A percentile compares a stretch with the other conserved stretches of the same genome.
phyloP scores from a whole-genome alignment of 768 basidiomycete genomes.

The Rhizopogon vulgaris region DNA sequence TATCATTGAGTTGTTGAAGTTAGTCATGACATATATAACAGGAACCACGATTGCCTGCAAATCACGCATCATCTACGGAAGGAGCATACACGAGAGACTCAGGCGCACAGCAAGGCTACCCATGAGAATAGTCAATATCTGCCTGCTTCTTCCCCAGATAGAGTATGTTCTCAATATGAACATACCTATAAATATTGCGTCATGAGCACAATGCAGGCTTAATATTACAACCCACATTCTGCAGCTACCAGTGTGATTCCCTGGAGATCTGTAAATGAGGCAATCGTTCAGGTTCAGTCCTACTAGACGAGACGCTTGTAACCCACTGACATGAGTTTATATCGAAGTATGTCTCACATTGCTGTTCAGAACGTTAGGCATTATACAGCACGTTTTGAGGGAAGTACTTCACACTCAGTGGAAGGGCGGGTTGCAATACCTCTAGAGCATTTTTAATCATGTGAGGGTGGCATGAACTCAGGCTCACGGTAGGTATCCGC shows the following conservation, averaged over 20 bases:
- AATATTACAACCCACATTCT: neutral
- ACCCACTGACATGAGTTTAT: conserved; percentile 1
- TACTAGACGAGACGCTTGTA: neutral
- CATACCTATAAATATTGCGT: neutral
- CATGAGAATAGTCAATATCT: neutral
- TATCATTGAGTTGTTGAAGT: neutral
- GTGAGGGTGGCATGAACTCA: neutral
- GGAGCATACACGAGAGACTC: neutral
- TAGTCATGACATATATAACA: neutral
- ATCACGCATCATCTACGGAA: neutral
- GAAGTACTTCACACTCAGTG: neutral
- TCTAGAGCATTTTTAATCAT: neutral
- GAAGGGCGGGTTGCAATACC: neutral
- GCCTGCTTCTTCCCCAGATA: neutral
- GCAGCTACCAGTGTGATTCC: neutral
- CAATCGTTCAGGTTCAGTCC: neutral
- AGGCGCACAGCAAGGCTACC: neutral
- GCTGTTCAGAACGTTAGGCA: neutral
- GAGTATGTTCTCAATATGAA: conserved; percentile 1
- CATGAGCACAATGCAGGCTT: neutral
- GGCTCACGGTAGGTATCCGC: neutral
- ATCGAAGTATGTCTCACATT: neutral
- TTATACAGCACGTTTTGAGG: neutral
- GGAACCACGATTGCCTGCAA: neutral
- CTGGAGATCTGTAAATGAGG: neutral